Evolutionary conservation across 495 filamentous ascomycete species (phyloP), one percentile per base, ranked within the genome.

Genomic region (Penicillium paxilli): DNA sequence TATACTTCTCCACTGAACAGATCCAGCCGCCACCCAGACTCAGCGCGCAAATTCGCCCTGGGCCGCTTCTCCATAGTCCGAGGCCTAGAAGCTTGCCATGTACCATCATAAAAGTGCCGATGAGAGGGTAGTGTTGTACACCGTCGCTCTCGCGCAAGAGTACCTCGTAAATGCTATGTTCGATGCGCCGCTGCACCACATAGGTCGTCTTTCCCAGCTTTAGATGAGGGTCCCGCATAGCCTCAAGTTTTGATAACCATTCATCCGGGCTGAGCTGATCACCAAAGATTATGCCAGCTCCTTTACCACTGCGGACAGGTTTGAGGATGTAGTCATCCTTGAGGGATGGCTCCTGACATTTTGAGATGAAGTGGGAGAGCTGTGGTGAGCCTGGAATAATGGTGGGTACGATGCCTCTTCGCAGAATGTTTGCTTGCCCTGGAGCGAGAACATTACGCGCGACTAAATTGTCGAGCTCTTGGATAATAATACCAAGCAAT

Each of bases 251-350:
- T 3, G 48, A 30, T n/a, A 59, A 12, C 74, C 74, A 77, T 12
- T 58, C 46, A 0, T 41, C 44, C 9, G 58, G 28, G 25, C 32
- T 47, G 12, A 78, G 23, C 17, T 76, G 59, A 22, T 70, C 66
- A 2, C 76, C 75, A 52, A 79, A 71, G 0, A 74, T 16, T 21
- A 79, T 79, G 0, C 75, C 76, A 7, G 66, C 71, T 0, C 76
- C 74, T 28, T 70, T 69, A 0, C 72, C 76, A 4, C 65, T 54
- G 23, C 68, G 55, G 28, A 66, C 70, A 0, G 69, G 71, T 40
- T 79, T 79, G 5, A 78, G 48, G 8, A 77, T 30, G 46, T 65
- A 78, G 7, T 65, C 51, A 11, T 73, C 35, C 26, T 68, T 60
- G 38, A 63, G 9, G 20, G 25, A 23, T 8, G 30, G n/a, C 3